Base-by-base conservation (phyloP, 768 basidiomycete genomes). In the Pulveroboletus sp. region DNA sequence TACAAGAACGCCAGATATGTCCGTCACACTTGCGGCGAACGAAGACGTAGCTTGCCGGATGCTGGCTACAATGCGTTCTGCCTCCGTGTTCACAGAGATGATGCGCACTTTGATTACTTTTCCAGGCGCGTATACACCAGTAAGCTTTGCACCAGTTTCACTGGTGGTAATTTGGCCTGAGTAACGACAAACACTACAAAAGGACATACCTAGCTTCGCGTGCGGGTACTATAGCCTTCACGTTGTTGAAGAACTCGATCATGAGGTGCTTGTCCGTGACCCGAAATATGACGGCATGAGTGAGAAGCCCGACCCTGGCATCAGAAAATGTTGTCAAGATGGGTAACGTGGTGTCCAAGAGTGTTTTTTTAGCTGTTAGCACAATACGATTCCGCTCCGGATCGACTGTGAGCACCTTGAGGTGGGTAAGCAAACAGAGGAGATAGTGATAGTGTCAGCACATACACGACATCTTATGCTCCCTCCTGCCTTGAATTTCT, bases 161-260 rank as follows among this genome's bases (percentile, higher is more conserved):
- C 93, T 96, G 29, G 22, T 22, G 13, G 44, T 43, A 43, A n/a
- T 22, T 34, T 4, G 32, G 14, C 50, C 23, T 17, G 13, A 46
- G 31, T 43, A 22, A 36, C 13, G 26, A 27, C 11, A 29, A 16
- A n/a, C 27, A 29, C 23, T 11, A 37, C n/a, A 31, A 59, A 26
- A 37, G 6, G 24, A 56, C 76, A 36, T 68, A 93, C 91, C 86
- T 89, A 11, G 86, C 82, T 73, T 98, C 96, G 44, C 77, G 81
- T 9, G 77, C 68, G 4, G 93, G 89, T 2, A 99, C 78, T 35
- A 85, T 72, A 2, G 89, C 96, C 59, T 89, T 86, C 49, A 94
- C 56, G 46, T 88, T 87, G 54, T 93, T 94, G 64, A 86, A 99
- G 58, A 96, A 89, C 62, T 96, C 93, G 24, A 97, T 83, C 56